Percentiles rank a stretch among this genome's conserved stretches.
These are phyloP conservation scores for Mycosphaerella sp. DNA, from an alignment of 2,329 filamentous ascomycete genomes.

Conservation along the genomic window DNA sequence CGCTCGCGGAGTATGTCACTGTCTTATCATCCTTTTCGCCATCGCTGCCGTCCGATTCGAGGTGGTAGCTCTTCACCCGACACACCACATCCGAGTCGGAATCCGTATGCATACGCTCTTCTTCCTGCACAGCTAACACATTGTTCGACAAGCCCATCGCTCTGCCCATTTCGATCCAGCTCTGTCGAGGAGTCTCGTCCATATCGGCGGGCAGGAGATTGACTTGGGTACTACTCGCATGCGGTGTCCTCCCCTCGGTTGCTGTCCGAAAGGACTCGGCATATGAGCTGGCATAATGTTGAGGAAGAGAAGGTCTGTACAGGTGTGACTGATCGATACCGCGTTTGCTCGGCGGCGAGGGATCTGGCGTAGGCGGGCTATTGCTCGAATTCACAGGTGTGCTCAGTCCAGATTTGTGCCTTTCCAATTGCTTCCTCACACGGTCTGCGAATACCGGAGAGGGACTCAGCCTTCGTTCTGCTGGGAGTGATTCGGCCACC, in stretches of 20 bases:
- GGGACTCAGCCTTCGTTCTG: constrained; percentile 34
- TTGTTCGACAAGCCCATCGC: constrained; percentile 9
- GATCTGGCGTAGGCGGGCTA: constrained; percentile 34
- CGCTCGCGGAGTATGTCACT: constrained; percentile 8
- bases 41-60: constrained; percentile 21
- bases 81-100: constrained; percentile 12
- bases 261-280: constrained; percentile 45
- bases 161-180: constrained; percentile 9
- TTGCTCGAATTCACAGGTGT: constrained; percentile 37
- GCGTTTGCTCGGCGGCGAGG: constrained; percentile 29
- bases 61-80: constrained; percentile 18
- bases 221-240: constrained; percentile 21
- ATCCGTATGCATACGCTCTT: constrained; percentile 5
- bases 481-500: constrained; percentile 23
- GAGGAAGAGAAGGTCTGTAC: constrained; percentile 19
- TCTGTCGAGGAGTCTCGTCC: constrained; percentile 10
- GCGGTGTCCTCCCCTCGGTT: constrained; percentile 35
- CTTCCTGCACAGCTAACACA: constrained; percentile 5
- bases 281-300: constrained; percentile 36
- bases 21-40: constrained; percentile 10
- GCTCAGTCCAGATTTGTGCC: constrained; percentile 36
- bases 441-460: constrained; percentile 40
- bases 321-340: constrained; percentile 12
- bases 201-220: constrained; percentile 8
- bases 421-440: constrained; percentile 35